A percentile compares a stretch with the other conserved stretches of the same genome.
These are phyloP conservation scores for Mangifera indica DNA, from an alignment of 345 rosid species.

Conservation along the genomic window DNA sequence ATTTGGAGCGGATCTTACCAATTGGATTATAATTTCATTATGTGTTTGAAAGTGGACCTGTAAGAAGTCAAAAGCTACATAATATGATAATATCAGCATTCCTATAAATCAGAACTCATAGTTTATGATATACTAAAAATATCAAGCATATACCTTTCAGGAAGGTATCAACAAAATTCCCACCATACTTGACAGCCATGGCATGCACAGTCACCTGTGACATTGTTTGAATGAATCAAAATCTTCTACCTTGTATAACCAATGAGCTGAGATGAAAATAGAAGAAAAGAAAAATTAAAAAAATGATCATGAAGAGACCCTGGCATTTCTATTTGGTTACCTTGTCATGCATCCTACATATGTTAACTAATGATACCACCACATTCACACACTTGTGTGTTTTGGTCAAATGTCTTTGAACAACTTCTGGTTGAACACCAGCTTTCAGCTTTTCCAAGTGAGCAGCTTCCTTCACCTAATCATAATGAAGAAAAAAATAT, in stretches of 20 bases:
- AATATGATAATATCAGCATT: constrained; percentile 22
- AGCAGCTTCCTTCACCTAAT: constrained; percentile 58
- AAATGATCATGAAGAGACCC: constrained; percentile 12
- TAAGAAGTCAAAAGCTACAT: constrained; percentile 69
- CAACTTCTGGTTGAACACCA: constrained; percentile 39
- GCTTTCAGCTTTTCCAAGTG: constrained; percentile 37
- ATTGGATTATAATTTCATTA: constrained; percentile 51
- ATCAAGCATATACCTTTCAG: constrained; percentile 55
- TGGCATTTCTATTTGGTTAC: constrained; percentile 32
- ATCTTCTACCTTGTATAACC: not conserved
- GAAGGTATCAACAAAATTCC: constrained; percentile 72
- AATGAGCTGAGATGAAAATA: not conserved
- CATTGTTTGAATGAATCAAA: constrained; percentile 18
- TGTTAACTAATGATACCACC: constrained; percentile 66
- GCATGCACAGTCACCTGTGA: constrained; percentile 63
- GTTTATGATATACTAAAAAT: constrained; percentile 5
- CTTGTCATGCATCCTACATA: constrained; percentile 69
- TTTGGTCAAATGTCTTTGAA: constrained; percentile 43
- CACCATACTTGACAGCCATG: constrained; percentile 85
- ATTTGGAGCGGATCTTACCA: constrained; percentile 44
- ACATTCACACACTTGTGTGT: constrained; percentile 60
- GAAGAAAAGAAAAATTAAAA: not conserved
- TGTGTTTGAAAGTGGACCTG: constrained; percentile 65
- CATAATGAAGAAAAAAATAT: constrained; percentile 12
- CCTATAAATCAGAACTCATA: constrained; percentile 10